phyloP scores from a whole-genome alignment of 2,329 filamentous ascomycete genomes.

The Aspergillus nomiae region DNA sequence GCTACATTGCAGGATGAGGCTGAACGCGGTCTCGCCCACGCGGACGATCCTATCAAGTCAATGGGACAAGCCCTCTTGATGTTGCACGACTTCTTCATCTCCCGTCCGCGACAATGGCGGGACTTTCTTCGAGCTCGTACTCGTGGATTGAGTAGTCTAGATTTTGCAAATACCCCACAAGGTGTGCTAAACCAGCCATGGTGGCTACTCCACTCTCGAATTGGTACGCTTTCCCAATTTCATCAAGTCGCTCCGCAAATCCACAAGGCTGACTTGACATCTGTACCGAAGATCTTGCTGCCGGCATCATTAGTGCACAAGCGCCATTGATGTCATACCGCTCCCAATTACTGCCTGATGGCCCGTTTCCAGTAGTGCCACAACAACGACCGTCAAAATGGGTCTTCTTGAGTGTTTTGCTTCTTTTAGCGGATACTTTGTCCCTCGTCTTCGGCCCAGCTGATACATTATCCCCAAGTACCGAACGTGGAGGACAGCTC shows the following conservation, averaged over 20 bases:
- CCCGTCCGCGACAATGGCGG: slow-evolving; percentile 21
- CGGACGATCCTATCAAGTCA: slow-evolving; percentile 11
- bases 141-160: slow-evolving; percentile 6
- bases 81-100: slow-evolving; percentile 20
- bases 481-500: neutral
- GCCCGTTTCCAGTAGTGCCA: slow-evolving; percentile 10
- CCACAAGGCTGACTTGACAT: neutral
- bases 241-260: neutral
- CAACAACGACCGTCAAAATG: slow-evolving; percentile 11
- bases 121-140: slow-evolving; percentile 9
- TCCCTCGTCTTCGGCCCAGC: slow-evolving; percentile 17
- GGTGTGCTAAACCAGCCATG: slow-evolving; percentile 21
- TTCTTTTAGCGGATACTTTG: slow-evolving; percentile 22
- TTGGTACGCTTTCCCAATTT: slow-evolving; percentile 16
- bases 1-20: slow-evolving; percentile 21
- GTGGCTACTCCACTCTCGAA: slow-evolving; percentile 23
- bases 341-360: neutral
- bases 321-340: slow-evolving; percentile 18
- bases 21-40: slow-evolving; percentile 14
- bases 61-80: slow-evolving; percentile 19
- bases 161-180: slow-evolving; percentile 4
- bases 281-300: slow-evolving; percentile 21
- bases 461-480: slow-evolving; percentile 15
- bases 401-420: slow-evolving; percentile 22
- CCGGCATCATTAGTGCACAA: slow-evolving; percentile 18